These are phyloP conservation scores for Geranium rotundifolium DNA, from an alignment of 345 rosid species.

Conservation along the genomic window DNA sequence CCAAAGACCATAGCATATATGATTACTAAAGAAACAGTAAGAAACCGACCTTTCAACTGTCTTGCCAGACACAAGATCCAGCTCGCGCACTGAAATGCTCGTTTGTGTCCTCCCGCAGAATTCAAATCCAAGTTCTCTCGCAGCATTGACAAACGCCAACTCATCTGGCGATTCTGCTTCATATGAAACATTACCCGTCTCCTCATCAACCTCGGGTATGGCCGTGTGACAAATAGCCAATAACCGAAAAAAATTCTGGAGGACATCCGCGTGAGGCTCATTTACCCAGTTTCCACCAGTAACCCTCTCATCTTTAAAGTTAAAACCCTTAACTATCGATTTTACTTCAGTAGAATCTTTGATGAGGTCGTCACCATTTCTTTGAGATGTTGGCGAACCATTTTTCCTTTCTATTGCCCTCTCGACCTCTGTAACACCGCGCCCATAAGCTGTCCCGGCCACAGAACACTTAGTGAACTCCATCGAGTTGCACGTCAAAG, in stretches of 20 bases:
- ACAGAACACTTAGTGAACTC: constrained; percentile 87
- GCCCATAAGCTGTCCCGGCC: constrained; percentile 81
- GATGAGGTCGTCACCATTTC: constrained; percentile 15
- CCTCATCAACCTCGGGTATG: constrained; percentile 81
- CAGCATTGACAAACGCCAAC: constrained; percentile 94
- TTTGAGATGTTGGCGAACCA: constrained; percentile 24
- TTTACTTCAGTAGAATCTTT: constrained; percentile 20
- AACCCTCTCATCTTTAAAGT: constrained; percentile 73
- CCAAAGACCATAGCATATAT: too few species aligned
- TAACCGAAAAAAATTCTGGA: constrained; percentile 58
- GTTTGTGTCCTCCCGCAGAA: constrained; percentile 71
- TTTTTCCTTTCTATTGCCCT: constrained; percentile 47
- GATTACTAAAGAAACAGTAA: too few species aligned
- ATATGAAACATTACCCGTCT: constrained; percentile 47
- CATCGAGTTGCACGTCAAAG: constrained; percentile 89
- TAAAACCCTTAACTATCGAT: constrained; percentile 57
- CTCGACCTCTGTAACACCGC: constrained; percentile 72
- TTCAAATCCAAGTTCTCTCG: constrained; percentile 81
- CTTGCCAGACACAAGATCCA: constrained; percentile 40
- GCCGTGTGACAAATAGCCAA: constrained; percentile 88
- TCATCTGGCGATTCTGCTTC: constrained; percentile 98
- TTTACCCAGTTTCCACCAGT: constrained; percentile 71
- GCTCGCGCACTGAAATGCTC: constrained; percentile 43
- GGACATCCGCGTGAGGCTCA: constrained; percentile 45
- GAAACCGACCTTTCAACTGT: constrained; percentile 58